Base-by-base conservation (phyloP, 2,329 filamentous ascomycete genomes). In the Monosporascus sp. region DNA sequence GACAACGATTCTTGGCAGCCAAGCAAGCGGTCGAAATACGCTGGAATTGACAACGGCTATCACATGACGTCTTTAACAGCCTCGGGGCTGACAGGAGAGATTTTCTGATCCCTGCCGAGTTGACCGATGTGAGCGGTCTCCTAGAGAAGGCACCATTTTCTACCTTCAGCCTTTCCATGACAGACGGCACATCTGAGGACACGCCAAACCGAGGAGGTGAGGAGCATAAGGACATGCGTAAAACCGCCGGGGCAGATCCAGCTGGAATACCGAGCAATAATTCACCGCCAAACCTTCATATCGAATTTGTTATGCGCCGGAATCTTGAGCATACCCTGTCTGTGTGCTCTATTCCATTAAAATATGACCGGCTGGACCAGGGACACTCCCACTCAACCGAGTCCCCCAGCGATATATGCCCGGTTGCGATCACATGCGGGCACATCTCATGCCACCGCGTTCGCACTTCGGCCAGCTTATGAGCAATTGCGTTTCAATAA, bases 351-450 rank as follows among this genome's bases (percentile, higher is more conserved):
- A 47, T 55, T 35, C 53, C 55, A 15, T 6, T 53, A 15, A 15
- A 18, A 14, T 17, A 22, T 24, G 3, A 37, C 50, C 18, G 4
- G 50, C 7, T 43, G 37, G 18, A 22, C 15, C 6, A 24, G 11
- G 18, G 38, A 49, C 11, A 35, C 4, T 14, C 31, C 9, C 4
- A 5, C 11, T 14, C 31, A 35, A 5, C 31, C 11, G 11, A 35
- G 11, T 5, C 11, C 31, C 11, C 31, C 3, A 22, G 37, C 20
- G 14, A 24, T 51, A 20, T 39, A 6, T 44, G n/a, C 9, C 48
- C 54, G 18, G n/a, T 51, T 14, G 54, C 51, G 9, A 24, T 60
- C 2, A 60, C 47, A 14, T 60, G 56, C 24, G 58, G 58, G 15
- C 54, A 58, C 15, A 45, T 58, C 18, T 49, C 54, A 11, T 41